Base-by-base conservation (phyloP, 140 eudicot genomes). In the Stevia rebaudiana region DNA sequence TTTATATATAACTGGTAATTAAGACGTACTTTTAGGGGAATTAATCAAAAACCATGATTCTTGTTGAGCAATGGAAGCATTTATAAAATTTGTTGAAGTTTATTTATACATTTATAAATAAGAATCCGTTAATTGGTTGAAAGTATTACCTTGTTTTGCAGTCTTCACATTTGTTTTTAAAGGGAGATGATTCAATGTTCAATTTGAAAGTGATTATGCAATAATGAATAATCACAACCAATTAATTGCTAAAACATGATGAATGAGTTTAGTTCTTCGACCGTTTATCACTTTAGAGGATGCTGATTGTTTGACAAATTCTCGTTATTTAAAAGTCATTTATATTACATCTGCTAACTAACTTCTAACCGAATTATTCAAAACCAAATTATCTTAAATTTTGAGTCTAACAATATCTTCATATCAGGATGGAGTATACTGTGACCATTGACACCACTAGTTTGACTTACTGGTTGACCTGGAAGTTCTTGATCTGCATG, bases 401-500 rank as follows among this genome's bases (percentile, higher is more conserved):
- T 1, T 24, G 25, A 68, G 18, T 41, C 50, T 68, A 5, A 56
- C 24, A n/a, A 9, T 53, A 25, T 69, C 12, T 25, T 49, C 84
- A 81, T 79, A 66, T 35, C 30, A 55, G 61, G 61, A 55, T 55
- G 61, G 61, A 55, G 41, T 41, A 6, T 55, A 55, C 41, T 55
- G 13, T 7, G 23, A 55, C 41, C 30, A 28, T 22, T 28, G 61
- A 55, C 2, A 55, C 94, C 7, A 84, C 90, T 50, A 64, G 75
- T 73, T 72, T 78, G 42, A 74, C 68, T 68, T 91, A 87, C 67
- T 91, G 98, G 98, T 75, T 87, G 73, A 91, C 84, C 28, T 84
- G 95, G 96, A 79, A 88, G 62, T 77, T 84, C 57, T 74, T 79
- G 28, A 67, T 91, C 4, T 91, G 95, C 73, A 75, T 83, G 46